Base-by-base conservation (phyloP, 345 rosid species). In the Turritis glabra region DNA sequence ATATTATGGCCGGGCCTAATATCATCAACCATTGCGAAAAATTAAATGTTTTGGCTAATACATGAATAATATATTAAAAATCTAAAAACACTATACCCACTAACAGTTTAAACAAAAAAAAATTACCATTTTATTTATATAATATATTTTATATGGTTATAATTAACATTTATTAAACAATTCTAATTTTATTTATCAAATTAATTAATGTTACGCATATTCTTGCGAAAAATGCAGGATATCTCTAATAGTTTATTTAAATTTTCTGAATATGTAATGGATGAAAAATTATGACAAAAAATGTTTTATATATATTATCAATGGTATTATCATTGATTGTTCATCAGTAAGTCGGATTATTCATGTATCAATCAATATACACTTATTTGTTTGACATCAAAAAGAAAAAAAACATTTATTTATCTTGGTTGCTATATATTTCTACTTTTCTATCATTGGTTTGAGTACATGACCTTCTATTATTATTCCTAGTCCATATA, bases 401-500 rank as follows among this genome's bases (percentile, higher is more conserved):
- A 17, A 64, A 6, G 12, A 44, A 65, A 6, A 26, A 8, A 5
- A 7, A 35, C n/a, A 55, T 25, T 44, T 13, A 60, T 30, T 54
- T 59, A 5, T 48, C 54, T 38, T 47, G 52, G 46, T 62, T 23
- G 27, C 35, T 21, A 33, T 35, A 25, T 23, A 38, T 5, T 9
- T 72, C 9, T 26, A 33, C 25, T 30, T 47, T 46, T 64, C 40
- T 69, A 68, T 80, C 44, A 18, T 17, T 69, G 22, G 69, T 67
- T 53, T 32, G 35, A 53, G 43, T 25, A 44, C 55, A 23, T 69
- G 47, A 26, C 65, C 79, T 64, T 51, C 41, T 25, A 56, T 22
- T 46, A 47, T 60, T 55, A 33, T 82, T 79, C 89, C 67, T 84
- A 82, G 92, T 90, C 78, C 86, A 82, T 87, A 63, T 88, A 56